Evolutionary conservation across 2,329 filamentous ascomycete genomes (phyloP).

Genomic region (Rachicladosporium sp.): DNA sequence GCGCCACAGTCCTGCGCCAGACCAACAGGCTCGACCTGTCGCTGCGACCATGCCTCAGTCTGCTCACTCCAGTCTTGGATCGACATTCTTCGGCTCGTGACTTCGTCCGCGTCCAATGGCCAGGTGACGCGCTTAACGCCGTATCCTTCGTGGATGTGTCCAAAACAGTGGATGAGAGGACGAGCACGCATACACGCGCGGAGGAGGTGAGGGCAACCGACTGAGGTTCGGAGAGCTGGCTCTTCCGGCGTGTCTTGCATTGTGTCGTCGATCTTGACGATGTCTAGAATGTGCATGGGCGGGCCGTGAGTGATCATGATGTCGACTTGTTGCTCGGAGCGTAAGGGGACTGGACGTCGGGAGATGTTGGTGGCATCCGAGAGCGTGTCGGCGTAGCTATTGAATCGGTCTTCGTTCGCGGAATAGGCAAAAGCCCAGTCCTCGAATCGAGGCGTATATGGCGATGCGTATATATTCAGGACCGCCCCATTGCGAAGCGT

Average conservation of each 20-base stretch:
- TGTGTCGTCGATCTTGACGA: slow-evolving; percentile 13
- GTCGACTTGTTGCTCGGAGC: slow-evolving; percentile 35
- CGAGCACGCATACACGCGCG: slow-evolving; percentile 37
- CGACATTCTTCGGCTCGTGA: slow-evolving; percentile 7
- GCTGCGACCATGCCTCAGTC: slow-evolving; percentile 11
- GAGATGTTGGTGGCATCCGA: slow-evolving; percentile 22
- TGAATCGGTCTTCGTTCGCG: slow-evolving; percentile 40
- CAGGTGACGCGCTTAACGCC: slow-evolving; percentile 32
- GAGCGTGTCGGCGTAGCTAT: slow-evolving; percentile 22
- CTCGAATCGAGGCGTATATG: slow-evolving; percentile 45
- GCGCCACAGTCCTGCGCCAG: slow-evolving; percentile 12
- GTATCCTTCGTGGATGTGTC: slow-evolving; percentile 49
- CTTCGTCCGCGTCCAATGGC: slow-evolving; percentile 19
- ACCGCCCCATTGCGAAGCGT: slow-evolving; percentile 41
- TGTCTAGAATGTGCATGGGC: slow-evolving; percentile 40
- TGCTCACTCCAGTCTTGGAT: neutral
- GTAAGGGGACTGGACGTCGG: slow-evolving; percentile 25
- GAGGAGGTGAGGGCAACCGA: slow-evolving; percentile 45
- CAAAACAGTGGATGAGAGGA: slow-evolving; percentile 49
- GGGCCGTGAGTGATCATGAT: slow-evolving; percentile 52
- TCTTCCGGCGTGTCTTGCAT: too few species aligned
- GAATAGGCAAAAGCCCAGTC: slow-evolving; percentile 45
- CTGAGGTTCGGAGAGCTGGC: slow-evolving; percentile 13
- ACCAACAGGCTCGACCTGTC: slow-evolving; percentile 7
- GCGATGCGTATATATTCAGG: slow-evolving; percentile 41